A percentile compares a stretch with the other conserved stretches of the same genome.
Evolutionary conservation across 805 yeast species (phyloP).

Genomic region (Blastobotrys mokoenaii): DNA sequence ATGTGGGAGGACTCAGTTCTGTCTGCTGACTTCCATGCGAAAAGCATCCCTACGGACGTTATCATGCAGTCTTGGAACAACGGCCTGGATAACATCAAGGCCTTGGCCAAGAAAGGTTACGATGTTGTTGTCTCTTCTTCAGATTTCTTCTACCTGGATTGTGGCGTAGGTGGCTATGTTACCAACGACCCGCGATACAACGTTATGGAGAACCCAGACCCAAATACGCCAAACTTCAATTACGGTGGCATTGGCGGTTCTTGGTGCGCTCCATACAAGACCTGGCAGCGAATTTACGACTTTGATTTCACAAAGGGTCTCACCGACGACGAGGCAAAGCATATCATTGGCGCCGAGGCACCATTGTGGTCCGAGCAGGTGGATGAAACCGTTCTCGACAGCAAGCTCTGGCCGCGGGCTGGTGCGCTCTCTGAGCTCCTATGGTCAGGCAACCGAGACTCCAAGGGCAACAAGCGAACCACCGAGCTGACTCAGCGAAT

Average conservation of each 20-base stretch:
- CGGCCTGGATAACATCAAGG: conserved; percentile 20
- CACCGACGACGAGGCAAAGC: conserved; percentile 26
- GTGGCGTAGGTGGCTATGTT: conserved; percentile 34
- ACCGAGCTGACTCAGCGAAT: conserved; percentile 30
- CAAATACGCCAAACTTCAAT: conserved; percentile 22
- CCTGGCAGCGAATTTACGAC: conserved; percentile 36
- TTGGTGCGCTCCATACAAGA: conserved; percentile 38
- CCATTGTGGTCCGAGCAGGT: conserved; percentile 36
- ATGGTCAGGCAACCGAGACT: conserved; percentile 35
- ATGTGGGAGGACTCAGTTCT: conserved; percentile 37
- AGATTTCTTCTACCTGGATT: conserved; percentile 33
- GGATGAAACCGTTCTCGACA: conserved; percentile 28
- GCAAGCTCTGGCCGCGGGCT: conserved; percentile 34
- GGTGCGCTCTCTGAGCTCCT: conserved; percentile 35
- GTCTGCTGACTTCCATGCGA: conserved; percentile 18
- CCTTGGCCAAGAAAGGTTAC: conserved; percentile 30
- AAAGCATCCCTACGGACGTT: conserved; percentile 27
- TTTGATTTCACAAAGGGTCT: conserved; percentile 30
- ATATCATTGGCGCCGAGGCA: conserved; percentile 34
- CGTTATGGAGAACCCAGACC: conserved; percentile 15
- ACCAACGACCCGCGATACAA: conserved; percentile 31
- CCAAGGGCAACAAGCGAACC: conserved; percentile 27
- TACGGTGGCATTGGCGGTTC: conserved; percentile 30
- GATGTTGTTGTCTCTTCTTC: conserved; percentile 33
- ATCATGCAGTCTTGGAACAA: conserved; percentile 33